These are phyloP conservation scores for Auriscalpium orientale DNA, from an alignment of 768 basidiomycete genomes.

Conservation along the genomic window DNA sequence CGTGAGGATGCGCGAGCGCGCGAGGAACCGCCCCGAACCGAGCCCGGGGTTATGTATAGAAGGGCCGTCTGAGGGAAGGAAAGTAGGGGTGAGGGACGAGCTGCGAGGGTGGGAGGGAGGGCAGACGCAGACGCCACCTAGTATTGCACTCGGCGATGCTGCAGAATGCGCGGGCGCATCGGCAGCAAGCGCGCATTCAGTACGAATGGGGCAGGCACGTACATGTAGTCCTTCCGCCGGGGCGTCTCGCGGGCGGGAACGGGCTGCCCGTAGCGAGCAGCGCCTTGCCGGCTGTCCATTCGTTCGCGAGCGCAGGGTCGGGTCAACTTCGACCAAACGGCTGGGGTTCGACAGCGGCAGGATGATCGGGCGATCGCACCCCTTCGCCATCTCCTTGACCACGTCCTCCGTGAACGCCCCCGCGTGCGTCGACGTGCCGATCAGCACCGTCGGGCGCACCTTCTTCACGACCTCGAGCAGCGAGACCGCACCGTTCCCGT, in stretches of 20 bases:
- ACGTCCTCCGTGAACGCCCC: conserved; percentile 76
- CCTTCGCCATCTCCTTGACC: conserved; percentile 57
- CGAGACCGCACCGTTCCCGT: conserved; percentile 35
- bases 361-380: conserved; percentile 71
- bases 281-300: conserved; percentile 77
- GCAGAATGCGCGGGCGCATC: background rate
- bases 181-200: too few species aligned
- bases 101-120: too few species aligned
- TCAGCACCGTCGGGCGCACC: conserved; percentile 73
- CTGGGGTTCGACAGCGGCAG: conserved; percentile 83
- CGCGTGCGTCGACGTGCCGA: conserved; percentile 74
- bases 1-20: conserved; percentile 54
- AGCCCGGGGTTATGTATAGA: conserved; percentile 75
- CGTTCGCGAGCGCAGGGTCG: conserved; percentile 62
- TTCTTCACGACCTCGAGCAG: conserved; percentile 65
- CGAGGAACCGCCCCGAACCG: conserved; percentile 66
- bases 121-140: conserved; percentile 18
- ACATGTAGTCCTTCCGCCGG: conserved; percentile 60
- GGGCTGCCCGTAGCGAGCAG: conserved; percentile 81
- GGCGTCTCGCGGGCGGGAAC: conserved; percentile 65
- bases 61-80: conserved; percentile 58
- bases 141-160: conserved; percentile 74
- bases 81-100: background rate
- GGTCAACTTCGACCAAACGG: conserved; percentile 64
- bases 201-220: conserved; percentile 18